Conservation (phyloP, 495 filamentous ascomycete species). For the Aspergillus homomorphus region DNA sequence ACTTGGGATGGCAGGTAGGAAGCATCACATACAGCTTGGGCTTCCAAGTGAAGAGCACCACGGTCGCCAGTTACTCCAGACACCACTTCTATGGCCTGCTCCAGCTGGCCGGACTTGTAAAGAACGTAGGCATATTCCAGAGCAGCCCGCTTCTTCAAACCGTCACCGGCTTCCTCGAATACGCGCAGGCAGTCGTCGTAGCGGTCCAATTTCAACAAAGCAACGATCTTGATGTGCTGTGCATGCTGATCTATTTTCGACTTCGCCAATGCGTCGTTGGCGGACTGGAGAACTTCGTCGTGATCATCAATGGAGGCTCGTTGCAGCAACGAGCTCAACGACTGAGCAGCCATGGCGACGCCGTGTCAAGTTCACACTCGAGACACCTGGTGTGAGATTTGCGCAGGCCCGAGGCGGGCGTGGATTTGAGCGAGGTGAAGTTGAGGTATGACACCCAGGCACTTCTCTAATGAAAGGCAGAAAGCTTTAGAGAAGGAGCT, state of each 20-base stretch:
- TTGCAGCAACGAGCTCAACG: conserved; percentile 55
- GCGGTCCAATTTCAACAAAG: conserved; percentile 88
- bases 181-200: conserved; percentile 82
- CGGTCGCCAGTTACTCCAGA: conserved; percentile 49
- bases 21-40: conserved; percentile 65
- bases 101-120: conserved; percentile 79
- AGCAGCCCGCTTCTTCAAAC: conserved; percentile 60
- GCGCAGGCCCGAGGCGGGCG: conserved; percentile 5
- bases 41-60: conserved; percentile 77
- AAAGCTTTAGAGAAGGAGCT: neutral
- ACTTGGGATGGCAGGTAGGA: neutral
- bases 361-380: neutral
- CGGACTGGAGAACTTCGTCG: conserved; percentile 66
- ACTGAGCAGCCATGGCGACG: conserved; percentile 44
- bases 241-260: conserved; percentile 62
- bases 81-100: conserved; percentile 62
- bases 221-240: conserved; percentile 76
- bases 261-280: conserved; percentile 64
- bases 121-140: conserved; percentile 88
- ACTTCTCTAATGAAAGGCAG: conserved; percentile 2
- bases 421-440: neutral
- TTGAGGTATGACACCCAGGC: neutral
- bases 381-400: neutral
- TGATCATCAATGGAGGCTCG: conserved; percentile 68
- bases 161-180: conserved; percentile 67